These are phyloP conservation scores for Saturnispora gosingensis DNA, from an alignment of 805 yeast species.

Conservation along the genomic window DNA sequence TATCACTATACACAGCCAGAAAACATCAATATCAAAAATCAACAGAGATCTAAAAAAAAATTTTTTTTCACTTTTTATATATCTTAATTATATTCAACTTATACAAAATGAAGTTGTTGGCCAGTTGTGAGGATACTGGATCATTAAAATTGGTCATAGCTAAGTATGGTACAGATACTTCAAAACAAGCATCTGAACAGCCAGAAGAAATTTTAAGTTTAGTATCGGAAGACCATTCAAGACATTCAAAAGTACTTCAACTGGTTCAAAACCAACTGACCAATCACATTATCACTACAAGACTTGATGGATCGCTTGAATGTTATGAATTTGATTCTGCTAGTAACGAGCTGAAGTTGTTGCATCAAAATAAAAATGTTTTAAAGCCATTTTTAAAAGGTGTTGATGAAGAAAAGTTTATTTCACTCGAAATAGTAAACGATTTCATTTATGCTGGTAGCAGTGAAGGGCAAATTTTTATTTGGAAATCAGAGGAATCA, in stretches of 20 bases:
- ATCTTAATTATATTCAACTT: background rate
- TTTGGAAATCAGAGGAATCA: constrained; percentile 12
- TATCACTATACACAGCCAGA: background rate
- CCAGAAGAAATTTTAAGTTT: constrained; percentile 42
- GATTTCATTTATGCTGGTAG: constrained; percentile 7
- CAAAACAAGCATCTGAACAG: constrained; percentile 54
- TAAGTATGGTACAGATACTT: constrained; percentile 67
- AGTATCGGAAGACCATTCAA: constrained; percentile 20
- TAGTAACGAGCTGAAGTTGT: constrained; percentile 6
- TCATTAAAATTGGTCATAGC: constrained; percentile 56
- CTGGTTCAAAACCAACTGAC: constrained; percentile 19
- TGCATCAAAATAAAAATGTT: constrained; percentile 1
- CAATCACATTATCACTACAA: constrained; percentile 32
- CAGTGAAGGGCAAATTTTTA: constrained; percentile 12
- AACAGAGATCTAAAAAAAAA: background rate
- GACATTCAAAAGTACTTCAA: constrained; percentile 30
- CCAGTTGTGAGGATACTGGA: constrained; percentile 60
- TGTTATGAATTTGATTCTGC: constrained; percentile 27
- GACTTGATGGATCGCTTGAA: constrained; percentile 35
- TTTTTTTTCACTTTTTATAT: background rate
- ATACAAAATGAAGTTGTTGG: constrained; percentile 46
- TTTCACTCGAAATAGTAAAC: constrained; percentile 19
- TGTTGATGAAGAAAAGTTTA: constrained; percentile 6
- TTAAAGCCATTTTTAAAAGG: background rate
- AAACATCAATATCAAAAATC: background rate